Evolutionary conservation across 148 eudicot species (phyloP), one percentile per base, ranked within the genome.

Genomic region (Rhododendron vialii): DNA sequence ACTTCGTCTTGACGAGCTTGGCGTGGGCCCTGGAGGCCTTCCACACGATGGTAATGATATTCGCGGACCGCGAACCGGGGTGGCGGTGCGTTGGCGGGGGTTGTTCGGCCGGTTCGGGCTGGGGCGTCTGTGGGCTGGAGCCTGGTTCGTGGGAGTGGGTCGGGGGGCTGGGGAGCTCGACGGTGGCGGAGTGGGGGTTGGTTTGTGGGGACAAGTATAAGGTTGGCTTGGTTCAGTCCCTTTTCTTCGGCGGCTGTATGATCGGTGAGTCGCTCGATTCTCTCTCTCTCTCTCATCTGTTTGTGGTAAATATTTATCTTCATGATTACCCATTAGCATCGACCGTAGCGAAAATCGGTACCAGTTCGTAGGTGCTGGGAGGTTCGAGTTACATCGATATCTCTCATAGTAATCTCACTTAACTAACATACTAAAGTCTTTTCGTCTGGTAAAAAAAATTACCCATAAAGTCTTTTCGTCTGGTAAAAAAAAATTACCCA

Each of bases 11-110:
- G 6, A 94, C 98, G 2, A 91, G 94, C 89, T 48, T 96, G 24
- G 99, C 98, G 3, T 96, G 99, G 98, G 98, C 98, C 17, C 88
- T 96, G 1, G 99, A 96, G 92, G 99, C 94, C 7, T 94, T 96
- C 30, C 99, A 95, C 84, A 92, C 96, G 51, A 96, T 96, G 99
- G 96, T 96, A 73, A 94, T 96, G 95, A 94, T 96, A 5, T 96
- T 96, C 59, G 93, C 98, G 4, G 99, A 96, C 86, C 98, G 93
- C 11, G 93, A 95, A 65, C 99, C 99, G 33, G 86, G 33, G 8
- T 95, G 99, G 99, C 87, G 87, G 67, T 95, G 98, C 85, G 33
- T 73, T 33, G 84, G 11, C 7, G 73, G 82, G 35, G 55, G 85
- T 7, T 89, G 84, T 12, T 90, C 92, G 78, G 67, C 63, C n/a